Conservation (phyloP, 257 asterid genomes). For the Scutellaria minor region DNA sequence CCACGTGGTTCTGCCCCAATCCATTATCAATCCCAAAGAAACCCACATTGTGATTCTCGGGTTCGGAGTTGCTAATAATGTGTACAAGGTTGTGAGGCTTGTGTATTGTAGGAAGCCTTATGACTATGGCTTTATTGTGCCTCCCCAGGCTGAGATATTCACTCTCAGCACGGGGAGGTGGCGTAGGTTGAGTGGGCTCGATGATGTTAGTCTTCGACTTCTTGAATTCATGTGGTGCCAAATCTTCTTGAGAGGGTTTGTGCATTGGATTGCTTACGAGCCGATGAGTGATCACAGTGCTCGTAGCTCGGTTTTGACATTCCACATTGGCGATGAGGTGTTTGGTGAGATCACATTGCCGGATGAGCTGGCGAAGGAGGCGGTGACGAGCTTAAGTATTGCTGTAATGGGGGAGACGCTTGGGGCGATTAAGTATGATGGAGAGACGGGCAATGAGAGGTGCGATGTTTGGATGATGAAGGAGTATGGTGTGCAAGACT, state of each 20-base stretch:
- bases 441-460: constrained; percentile 11
- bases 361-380: constrained; percentile 36
- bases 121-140: constrained; percentile 28
- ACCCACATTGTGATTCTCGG: constrained; percentile 50
- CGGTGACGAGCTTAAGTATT: constrained; percentile 30
- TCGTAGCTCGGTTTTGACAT: constrained; percentile 44
- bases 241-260: constrained; percentile 43
- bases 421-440: constrained; percentile 39
- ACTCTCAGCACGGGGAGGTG: constrained; percentile 45
- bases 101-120: constrained; percentile 40
- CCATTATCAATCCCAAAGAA: constrained; percentile 35
- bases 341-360: constrained; percentile 55
- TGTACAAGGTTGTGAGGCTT: constrained; percentile 63
- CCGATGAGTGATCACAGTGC: not conserved
- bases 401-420: constrained; percentile 41
- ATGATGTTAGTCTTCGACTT: constrained; percentile 33
- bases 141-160: constrained; percentile 55
- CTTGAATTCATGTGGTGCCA: constrained; percentile 45
- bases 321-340: constrained; percentile 48
- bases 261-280: constrained; percentile 58
- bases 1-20: constrained; percentile 39
- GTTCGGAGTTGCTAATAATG: constrained; percentile 48
- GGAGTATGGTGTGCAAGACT: constrained; percentile 51
- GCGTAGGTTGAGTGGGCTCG: constrained; percentile 40
- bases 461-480: constrained; percentile 67